Evolutionary conservation across 345 rosid species (phyloP), one percentile per base, ranked within the genome.

Genomic region (Populus davidiana): DNA sequence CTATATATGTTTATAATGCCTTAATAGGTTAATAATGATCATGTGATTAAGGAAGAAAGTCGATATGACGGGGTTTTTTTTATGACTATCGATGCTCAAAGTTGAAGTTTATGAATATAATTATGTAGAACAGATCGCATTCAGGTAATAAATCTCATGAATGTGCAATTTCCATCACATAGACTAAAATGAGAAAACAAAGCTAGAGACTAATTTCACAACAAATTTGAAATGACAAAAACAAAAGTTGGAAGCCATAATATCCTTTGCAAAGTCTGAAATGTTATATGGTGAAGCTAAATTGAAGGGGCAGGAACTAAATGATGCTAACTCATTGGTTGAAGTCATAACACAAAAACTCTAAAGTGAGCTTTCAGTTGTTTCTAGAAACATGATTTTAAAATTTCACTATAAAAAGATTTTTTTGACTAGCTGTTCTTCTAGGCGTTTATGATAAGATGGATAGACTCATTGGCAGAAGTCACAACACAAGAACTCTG

Each of bases 41-140:
- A 95, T 98, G 99, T 86, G 99, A 95, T 82, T 95, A 78, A 95
- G 99, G 89, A 92, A 92, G 89, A 93, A 95, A 85, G 97, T 97
- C 77, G 94, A 97, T 71, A 95, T 95, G 98, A 95, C 98, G 0
- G 96, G 96, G 72, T 97, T 97, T 50, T 95, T 95, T 92, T 86
- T 95, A 95, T 85, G 99, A 95, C 83, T 85, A 89, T 77, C 88
- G 92, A 79, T 97, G 99, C 78, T 95, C 96, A 73, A 95, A 91
- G 66, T 82, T 95, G 85, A 93, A 88, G 88, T 91, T 91, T 77
- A 91, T 93, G 96, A 93, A 86, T 84, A 77, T 83, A 66, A 86
- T 92, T 77, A 83, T 83, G 81, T 86, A 86, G 91, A 82, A 85
- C 92, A 20, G 91, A 92, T 66, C 97, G 93, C 71, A 83, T 95